Evolutionary conservation across 106 monocot species (phyloP).

Genomic region (Iris macrosiphon): DNA sequence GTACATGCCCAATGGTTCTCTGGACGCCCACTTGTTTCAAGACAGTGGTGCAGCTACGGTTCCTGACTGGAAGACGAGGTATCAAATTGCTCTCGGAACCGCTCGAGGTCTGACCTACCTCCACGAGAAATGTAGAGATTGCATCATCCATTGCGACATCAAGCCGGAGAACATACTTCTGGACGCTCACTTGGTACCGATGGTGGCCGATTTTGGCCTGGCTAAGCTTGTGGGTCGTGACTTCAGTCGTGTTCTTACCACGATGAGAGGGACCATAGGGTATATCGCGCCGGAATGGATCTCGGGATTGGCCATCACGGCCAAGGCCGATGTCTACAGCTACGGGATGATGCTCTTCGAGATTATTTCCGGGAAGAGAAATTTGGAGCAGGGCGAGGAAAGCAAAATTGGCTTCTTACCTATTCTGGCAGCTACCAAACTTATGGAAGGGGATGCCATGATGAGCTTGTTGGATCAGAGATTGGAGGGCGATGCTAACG

Average conservation of each 20-base stretch:
- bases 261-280: conserved; percentile 1
- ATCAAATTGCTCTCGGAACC: conserved; percentile 28
- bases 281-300: conserved; percentile 2
- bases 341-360: conserved; percentile 7
- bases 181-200: not conserved
- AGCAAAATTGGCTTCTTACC: conserved; percentile 1
- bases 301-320: not conserved
- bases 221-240: not conserved
- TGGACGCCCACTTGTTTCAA: conserved; percentile 25
- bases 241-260: not conserved
- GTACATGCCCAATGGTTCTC: conserved; percentile 49
- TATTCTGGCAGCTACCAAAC: conserved; percentile 3
- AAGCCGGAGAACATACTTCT: conserved; percentile 5
- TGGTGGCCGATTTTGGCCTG: conserved; percentile 1
- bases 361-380: conserved; percentile 6
- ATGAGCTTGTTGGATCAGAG: conserved; percentile 11
- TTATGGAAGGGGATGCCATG: conserved; percentile 12
- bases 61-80: conserved; percentile 28
- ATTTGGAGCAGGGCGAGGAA: not conserved
- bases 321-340: not conserved
- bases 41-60: not conserved
- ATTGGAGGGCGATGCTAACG: conserved; percentile 8
- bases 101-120: conserved; percentile 44
- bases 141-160: conserved; percentile 8
- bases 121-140: conserved; percentile 39